A percentile compares a stretch with the other conserved stretches of the same genome.
phyloP scores from a whole-genome alignment of 2,329 filamentous ascomycete species.

The Alternaria solani region DNA sequence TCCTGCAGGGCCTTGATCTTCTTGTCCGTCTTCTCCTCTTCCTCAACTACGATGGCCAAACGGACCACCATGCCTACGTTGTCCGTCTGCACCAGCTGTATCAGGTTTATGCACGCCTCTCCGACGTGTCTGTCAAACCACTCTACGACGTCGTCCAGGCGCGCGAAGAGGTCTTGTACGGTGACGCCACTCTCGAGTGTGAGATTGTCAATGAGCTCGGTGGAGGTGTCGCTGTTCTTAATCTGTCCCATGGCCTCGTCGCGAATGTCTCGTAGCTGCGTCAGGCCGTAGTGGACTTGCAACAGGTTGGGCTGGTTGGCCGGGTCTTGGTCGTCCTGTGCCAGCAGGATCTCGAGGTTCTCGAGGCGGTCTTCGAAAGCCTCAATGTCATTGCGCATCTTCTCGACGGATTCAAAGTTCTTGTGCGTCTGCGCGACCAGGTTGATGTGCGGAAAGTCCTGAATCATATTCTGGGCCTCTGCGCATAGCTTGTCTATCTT shows the following conservation, averaged over 20 bases:
- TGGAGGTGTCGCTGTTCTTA: conserved; percentile 78
- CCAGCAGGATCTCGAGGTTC: conserved; percentile 78
- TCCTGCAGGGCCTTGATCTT: conserved; percentile 91
- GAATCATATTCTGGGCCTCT: conserved; percentile 96
- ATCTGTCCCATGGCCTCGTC: conserved; percentile 99
- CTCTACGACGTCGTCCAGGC: conserved; percentile 85
- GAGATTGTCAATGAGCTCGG: conserved; percentile 85
- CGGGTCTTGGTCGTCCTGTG: conserved; percentile 82
- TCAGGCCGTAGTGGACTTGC: conserved; percentile 89
- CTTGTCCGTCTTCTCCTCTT: conserved; percentile 95
- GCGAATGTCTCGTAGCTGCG: conserved; percentile 88
- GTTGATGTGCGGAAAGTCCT: conserved; percentile 94
- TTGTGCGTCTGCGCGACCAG: conserved; percentile 91
- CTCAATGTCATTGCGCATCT: conserved; percentile 91
- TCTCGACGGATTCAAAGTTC: conserved; percentile 93
- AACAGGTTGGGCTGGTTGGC: conserved; percentile 94
- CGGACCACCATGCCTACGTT: conserved; percentile 91
- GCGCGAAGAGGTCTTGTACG: conserved; percentile 86
- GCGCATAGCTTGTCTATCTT: conserved; percentile 98
- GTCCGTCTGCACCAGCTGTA: conserved; percentile 83
- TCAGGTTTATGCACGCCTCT: conserved; percentile 85
- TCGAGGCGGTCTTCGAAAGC: conserved; percentile 81
- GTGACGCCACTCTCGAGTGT: conserved; percentile 73
- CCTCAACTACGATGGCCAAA: conserved; percentile 89
- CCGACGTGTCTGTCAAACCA: conserved; percentile 97